These are phyloP conservation scores for Diaporthe nobilis DNA, from an alignment of 2,329 filamentous ascomycete genomes.

Conservation along the genomic window DNA sequence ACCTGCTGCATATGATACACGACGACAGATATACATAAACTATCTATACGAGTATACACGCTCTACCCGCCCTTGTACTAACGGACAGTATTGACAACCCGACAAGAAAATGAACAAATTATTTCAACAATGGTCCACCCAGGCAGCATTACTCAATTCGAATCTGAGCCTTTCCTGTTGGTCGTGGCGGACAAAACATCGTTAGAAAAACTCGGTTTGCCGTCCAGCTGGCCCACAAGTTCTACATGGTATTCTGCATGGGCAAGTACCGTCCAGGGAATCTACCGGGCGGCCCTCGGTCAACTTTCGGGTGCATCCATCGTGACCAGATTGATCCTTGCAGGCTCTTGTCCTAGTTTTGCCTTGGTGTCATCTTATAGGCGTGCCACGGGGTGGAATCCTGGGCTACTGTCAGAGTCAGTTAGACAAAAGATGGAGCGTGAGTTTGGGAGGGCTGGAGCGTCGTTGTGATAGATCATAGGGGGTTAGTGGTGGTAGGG, in stretches of 20 bases:
- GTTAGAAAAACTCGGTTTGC: slow-evolving; percentile 5
- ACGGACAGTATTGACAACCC: background rate
- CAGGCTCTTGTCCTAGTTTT: slow-evolving; percentile 2
- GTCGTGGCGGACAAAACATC: background rate
- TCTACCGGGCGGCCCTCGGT: slow-evolving; percentile 20
- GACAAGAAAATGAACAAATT: background rate
- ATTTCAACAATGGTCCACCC: background rate
- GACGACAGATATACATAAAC: background rate
- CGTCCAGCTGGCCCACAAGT: slow-evolving; percentile 11
- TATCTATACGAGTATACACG: background rate
- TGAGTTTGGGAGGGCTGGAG: background rate
- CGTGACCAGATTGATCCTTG: slow-evolving; percentile 19
- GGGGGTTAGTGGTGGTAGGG: background rate
- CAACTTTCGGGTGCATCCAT: slow-evolving; percentile 32
- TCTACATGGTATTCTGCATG: slow-evolving; percentile 1
- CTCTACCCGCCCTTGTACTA: background rate
- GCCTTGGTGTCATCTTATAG: slow-evolving; percentile 16
- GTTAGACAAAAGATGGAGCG: slow-evolving; percentile 29
- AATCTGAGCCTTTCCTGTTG: background rate
- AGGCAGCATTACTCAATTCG: background rate
- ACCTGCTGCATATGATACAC: slow-evolving; percentile 21
- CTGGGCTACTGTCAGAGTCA: background rate
- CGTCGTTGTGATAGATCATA: slow-evolving; percentile 17
- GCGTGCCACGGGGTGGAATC: slow-evolving; percentile 13
- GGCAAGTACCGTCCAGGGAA: background rate